Evolutionary conservation across 768 basidiomycete genomes (phyloP).

Genomic region (Kwoniella dejecticola): DNA sequence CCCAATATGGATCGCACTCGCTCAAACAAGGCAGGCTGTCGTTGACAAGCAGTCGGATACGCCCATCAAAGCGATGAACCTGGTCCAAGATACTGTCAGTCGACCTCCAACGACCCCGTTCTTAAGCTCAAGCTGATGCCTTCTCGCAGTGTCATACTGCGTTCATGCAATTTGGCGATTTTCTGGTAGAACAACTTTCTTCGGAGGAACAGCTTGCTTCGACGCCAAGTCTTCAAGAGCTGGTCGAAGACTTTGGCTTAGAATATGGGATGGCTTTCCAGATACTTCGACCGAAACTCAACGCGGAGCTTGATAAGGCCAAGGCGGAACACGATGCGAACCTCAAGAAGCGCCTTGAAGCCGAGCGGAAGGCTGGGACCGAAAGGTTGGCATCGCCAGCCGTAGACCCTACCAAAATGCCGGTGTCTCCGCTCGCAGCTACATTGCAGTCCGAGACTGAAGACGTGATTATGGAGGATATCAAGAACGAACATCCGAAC

Average conservation of each 20-base stretch:
- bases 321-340: constrained; percentile 31
- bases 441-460: constrained; percentile 14
- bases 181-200: constrained; percentile 73
- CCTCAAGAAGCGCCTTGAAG: constrained; percentile 24
- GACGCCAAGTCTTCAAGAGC: constrained; percentile 71
- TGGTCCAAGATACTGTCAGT: constrained; percentile 85
- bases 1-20: constrained; percentile 86
- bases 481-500: constrained; percentile 21
- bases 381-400: constrained; percentile 24
- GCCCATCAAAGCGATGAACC: constrained; percentile 61
- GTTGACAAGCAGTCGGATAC: constrained; percentile 39
- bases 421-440: constrained; percentile 3
- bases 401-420: constrained; percentile 10
- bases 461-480: constrained; percentile 23
- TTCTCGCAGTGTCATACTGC: constrained; percentile 78
- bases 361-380: constrained; percentile 23
- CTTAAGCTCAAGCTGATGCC: not conserved
- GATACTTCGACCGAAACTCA: constrained; percentile 71
- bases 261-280: constrained; percentile 90
- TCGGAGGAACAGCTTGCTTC: constrained; percentile 73
- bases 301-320: constrained; percentile 33
- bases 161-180: constrained; percentile 85
- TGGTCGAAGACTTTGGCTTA: constrained; percentile 76
- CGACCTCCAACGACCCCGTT: not conserved
- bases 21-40: constrained; percentile 68